Base-by-base conservation (phyloP, 805 yeast genomes). In the Hemisphaericaspora nanyangensis region DNA sequence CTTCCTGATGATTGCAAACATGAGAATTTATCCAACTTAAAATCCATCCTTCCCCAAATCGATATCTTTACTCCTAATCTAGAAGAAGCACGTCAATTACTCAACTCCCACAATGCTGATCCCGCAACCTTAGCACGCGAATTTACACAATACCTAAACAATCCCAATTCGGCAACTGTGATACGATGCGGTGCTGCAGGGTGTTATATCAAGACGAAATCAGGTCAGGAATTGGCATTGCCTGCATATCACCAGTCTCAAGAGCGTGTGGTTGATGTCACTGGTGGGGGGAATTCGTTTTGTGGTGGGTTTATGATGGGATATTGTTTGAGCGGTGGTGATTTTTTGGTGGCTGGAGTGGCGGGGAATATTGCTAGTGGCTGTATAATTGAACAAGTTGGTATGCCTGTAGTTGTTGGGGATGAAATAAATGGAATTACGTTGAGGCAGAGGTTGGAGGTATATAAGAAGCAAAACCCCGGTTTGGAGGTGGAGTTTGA, bases 301-400 rank as follows among this genome's bases (percentile, higher is more conserved):
- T 68, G 73, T 43, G 74, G 74, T 5, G 73, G 61, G 0, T 48
- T 66, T 52, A 52, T 82, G 7, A 63, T 82, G 2, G 93, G 80
- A 0, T 77, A 74, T 46, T 63, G 74, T 1, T 55, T 80, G 36
- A 61, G 77, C 46, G 29, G 60, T 22, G 60, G 68, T 27, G 65
- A 76, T 56, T 68, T 80, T 69, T 52, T 59, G 1, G 58, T 72
- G 7, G 85, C 82, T 0, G 78, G 81, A 5, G 62, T 82, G 0
- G 77, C 77, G 52, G 97, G 89, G 0, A 84, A 77, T 42, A 63
- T 90, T 3, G 88, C 84, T 0, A 86, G 96, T 42, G 91, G 95
- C 0, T 65, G 80, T 34, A 78, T 84, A n/a, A 78, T 90, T 27
- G 96, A 90, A 55, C 82, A 77, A 47, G 62, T 85, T 31, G 97